Percentiles rank a stretch among this genome's conserved stretches.
Evolutionary conservation across 2,329 filamentous ascomycete genomes (phyloP).

Genomic region (Ophiostoma ips): DNA sequence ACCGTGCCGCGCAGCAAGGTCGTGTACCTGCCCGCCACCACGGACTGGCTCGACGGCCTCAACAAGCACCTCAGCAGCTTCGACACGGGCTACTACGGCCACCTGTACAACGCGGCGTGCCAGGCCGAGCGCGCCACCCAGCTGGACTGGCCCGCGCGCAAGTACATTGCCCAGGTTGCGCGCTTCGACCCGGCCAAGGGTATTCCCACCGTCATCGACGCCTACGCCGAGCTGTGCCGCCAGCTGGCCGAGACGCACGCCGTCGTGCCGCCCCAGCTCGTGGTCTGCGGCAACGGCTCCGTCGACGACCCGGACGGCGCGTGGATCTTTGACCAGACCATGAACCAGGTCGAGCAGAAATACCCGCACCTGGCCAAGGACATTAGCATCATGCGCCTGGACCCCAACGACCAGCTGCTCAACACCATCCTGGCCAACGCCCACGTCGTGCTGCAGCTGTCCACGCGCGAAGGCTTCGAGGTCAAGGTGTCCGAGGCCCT

Average conservation of each 20-base stretch:
- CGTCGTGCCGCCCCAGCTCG: conserved; percentile 50
- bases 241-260: conserved; percentile 39
- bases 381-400: conserved; percentile 62
- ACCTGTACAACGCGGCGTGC: conserved; percentile 55
- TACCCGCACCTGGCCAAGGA: conserved; percentile 49
- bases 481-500: conserved; percentile 76
- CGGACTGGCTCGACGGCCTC: conserved; percentile 71
- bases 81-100: conserved; percentile 60
- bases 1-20: conserved; percentile 52
- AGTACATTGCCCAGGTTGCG: conserved; percentile 69
- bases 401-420: conserved; percentile 66
- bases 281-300: conserved; percentile 67
- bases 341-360: conserved; percentile 48
- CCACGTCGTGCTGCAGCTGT: conserved; percentile 63
- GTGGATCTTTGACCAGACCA: conserved; percentile 57
- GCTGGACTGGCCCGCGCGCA: conserved; percentile 43
- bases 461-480: conserved; percentile 71
- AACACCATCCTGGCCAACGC: conserved; percentile 62
- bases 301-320: conserved; percentile 69
- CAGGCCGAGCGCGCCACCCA: conserved; percentile 44
- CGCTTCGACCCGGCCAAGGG: conserved; percentile 77
- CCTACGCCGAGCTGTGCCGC: conserved; percentile 59
- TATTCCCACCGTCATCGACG: conserved; percentile 61
- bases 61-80: conserved; percentile 61
- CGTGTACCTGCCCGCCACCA: conserved; percentile 65